phyloP scores from a whole-genome alignment of 805 yeast genomes.

The Kodamaea restingae region DNA sequence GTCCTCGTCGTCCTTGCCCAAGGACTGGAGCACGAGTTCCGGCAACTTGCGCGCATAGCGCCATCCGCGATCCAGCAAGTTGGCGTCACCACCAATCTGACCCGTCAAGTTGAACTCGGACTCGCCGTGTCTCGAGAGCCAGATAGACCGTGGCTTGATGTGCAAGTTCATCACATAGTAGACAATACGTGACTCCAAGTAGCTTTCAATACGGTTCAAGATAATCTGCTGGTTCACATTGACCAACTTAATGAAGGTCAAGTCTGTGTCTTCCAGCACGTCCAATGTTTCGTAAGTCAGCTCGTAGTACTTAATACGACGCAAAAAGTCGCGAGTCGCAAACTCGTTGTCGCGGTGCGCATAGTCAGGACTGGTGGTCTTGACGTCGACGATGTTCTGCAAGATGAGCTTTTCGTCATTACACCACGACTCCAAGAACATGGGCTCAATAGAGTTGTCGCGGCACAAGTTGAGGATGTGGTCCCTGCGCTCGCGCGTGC shows the following conservation, averaged over 20 bases:
- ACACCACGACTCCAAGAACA: conserved; percentile 91
- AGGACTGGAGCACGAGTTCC: conserved; percentile 61
- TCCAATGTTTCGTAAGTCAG: conserved; percentile 74
- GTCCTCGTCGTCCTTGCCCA: conserved; percentile 51
- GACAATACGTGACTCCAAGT: conserved; percentile 87
- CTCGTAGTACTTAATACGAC: conserved; percentile 72
- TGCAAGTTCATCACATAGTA: conserved; percentile 95
- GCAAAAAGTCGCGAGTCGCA: conserved; percentile 68
- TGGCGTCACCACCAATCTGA: conserved; percentile 93
- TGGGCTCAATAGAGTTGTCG: conserved; percentile 71
- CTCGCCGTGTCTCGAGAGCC: conserved; percentile 96
- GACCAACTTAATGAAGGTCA: conserved; percentile 82
- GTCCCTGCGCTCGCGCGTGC: conserved; percentile 68
- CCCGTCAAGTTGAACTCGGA: conserved; percentile 89
- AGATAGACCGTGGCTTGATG: conserved; percentile 85
- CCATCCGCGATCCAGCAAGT: conserved; percentile 77
- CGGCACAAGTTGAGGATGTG: conserved; percentile 59
- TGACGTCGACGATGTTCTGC: conserved; percentile 81
- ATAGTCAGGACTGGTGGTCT: conserved; percentile 84
- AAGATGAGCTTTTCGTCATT: conserved; percentile 73
- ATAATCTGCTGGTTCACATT: conserved; percentile 87
- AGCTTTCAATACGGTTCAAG: conserved; percentile 81
- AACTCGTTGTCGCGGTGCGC: conserved; percentile 60
- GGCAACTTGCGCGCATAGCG: conserved; percentile 81
- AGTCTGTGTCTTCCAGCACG: conserved; percentile 46